Evolutionary conservation across 169 alveolate genomes (phyloP).

Genomic region (Plasmodium relictum): DNA sequence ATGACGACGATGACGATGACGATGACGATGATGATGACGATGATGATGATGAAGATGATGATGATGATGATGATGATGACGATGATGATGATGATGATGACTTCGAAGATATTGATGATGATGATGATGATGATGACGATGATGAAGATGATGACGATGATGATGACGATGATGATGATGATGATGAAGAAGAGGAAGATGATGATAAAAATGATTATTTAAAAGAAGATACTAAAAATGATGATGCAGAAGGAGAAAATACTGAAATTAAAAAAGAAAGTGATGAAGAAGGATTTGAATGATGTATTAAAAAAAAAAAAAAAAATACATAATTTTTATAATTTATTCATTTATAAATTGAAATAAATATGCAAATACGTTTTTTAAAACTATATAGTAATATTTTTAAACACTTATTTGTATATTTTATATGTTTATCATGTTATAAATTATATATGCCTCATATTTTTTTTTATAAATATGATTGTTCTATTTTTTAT

Average conservation of each 20-base stretch:
- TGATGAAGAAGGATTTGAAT: constrained; percentile 64
- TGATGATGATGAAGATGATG: constrained; percentile 64
- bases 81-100: constrained; percentile 72
- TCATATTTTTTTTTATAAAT: constrained; percentile 13
- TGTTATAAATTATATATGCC: constrained; percentile 12
- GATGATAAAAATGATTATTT: not conserved
- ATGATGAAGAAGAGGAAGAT: constrained; percentile 43
- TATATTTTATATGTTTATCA: constrained; percentile 42
- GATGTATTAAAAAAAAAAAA: constrained; percentile 7
- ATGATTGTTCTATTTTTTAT: constrained; percentile 25
- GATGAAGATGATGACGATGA: constrained; percentile 68
- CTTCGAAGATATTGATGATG: constrained; percentile 57
- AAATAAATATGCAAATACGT: constrained; percentile 30
- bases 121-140: constrained; percentile 64
- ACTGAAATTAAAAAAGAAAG: constrained; percentile 53
- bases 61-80: constrained; percentile 39
- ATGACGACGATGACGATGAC: constrained; percentile 58
- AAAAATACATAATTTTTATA: not conserved
- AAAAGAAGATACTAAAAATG: constrained; percentile 42
- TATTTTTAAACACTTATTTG: constrained; percentile 45
- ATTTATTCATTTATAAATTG: constrained; percentile 26
- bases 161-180: constrained; percentile 66
- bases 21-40: constrained; percentile 62
- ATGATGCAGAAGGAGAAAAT: constrained; percentile 5
- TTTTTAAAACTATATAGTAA: constrained; percentile 37